These are phyloP conservation scores for Cardamine occulta DNA, from an alignment of 345 rosid species.

Conservation along the genomic window DNA sequence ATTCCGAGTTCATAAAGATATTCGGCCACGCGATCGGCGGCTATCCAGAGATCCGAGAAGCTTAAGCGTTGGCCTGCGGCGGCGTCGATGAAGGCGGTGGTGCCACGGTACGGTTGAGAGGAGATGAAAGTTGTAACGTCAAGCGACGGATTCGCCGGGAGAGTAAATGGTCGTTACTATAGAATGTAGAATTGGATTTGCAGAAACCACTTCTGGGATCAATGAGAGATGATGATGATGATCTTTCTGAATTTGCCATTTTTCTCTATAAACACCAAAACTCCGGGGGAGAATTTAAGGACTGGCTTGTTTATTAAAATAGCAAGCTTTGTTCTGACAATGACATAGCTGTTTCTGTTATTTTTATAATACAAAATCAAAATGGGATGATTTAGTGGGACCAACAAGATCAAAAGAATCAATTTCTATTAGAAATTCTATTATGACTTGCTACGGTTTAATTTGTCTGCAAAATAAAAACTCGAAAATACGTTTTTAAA, in stretches of 20 bases:
- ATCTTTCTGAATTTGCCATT: neutral
- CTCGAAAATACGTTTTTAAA: no score
- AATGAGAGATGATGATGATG: neutral
- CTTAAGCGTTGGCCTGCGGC: constrained; percentile 59
- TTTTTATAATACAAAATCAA: no score
- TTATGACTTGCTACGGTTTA: no score
- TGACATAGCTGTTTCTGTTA: no score
- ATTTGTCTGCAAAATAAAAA: no score
- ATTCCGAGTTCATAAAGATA: constrained; percentile 61
- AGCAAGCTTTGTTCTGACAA: no score
- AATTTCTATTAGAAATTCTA: no score
- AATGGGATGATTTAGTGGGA: no score
- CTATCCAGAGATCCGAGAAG: constrained; percentile 67
- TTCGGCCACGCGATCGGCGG: constrained; percentile 64
- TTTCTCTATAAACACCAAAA: neutral
- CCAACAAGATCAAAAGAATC: no score
- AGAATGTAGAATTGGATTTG: constrained; percentile 54
- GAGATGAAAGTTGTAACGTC: constrained; percentile 83
- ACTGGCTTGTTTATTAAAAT: no score
- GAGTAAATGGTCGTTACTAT: constrained; percentile 66
- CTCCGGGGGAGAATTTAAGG: no score
- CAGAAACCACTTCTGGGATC: constrained; percentile 66
- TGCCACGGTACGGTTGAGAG: constrained; percentile 68
- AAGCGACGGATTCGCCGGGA: constrained; percentile 54
- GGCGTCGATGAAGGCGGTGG: constrained; percentile 77